These are phyloP conservation scores for Paraconiothyrium brasiliense DNA, from an alignment of 2,329 filamentous ascomycete species.

Conservation along the genomic window DNA sequence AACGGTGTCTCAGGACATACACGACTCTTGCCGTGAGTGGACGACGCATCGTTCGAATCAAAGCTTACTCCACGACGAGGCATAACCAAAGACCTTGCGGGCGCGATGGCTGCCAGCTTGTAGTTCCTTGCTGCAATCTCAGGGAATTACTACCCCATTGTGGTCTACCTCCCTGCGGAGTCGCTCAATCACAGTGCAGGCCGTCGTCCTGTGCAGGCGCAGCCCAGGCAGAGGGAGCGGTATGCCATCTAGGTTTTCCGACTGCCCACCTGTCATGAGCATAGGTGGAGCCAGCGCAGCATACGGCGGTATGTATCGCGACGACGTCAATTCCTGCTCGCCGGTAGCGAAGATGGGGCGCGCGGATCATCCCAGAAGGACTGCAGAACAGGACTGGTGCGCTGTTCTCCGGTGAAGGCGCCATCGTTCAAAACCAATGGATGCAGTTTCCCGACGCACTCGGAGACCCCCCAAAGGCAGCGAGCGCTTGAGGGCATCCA, in stretches of 20 bases:
- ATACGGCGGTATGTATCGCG: neutral
- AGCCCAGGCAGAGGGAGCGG: neutral
- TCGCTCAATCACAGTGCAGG: neutral
- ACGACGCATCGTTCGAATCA: neutral
- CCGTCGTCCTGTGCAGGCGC: neutral
- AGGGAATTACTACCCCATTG: neutral
- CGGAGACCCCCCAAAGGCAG: neutral
- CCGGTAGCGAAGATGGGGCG: neutral
- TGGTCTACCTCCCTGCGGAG: neutral
- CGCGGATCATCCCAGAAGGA: neutral
- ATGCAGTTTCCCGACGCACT: neutral
- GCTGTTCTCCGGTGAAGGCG: neutral
- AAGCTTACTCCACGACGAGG: neutral
- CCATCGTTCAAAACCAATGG: neutral
- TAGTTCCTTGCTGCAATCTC: neutral
- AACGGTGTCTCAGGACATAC: neutral
- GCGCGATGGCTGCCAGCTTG: neutral
- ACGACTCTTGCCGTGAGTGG: neutral
- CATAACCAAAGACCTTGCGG: neutral
- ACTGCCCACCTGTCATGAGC: neutral
- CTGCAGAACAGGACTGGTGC: neutral
- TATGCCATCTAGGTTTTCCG: neutral
- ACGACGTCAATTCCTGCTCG: neutral
- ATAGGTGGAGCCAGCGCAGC: slow-evolving; percentile 1
- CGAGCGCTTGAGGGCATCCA: neutral